Evolutionary conservation across 2,329 filamentous ascomycete genomes (phyloP).

Genomic region (Diaporthe citrichinensis): DNA sequence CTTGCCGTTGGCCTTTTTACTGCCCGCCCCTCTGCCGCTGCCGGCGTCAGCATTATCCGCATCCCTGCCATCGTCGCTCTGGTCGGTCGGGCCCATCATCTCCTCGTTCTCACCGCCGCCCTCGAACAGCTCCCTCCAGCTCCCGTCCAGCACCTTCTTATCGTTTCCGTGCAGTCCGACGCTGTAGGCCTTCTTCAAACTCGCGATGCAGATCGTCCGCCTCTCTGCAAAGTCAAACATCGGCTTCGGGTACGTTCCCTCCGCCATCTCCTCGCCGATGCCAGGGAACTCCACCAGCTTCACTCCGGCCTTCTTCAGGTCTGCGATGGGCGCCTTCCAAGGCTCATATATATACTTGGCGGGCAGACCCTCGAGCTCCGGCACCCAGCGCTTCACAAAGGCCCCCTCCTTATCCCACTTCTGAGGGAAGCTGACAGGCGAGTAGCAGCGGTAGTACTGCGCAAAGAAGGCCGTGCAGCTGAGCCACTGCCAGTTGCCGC

Average conservation of each 20-base stretch:
- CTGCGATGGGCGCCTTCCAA: slow-evolving; percentile 78
- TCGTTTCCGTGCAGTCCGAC: slow-evolving; percentile 76
- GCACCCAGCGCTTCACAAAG: slow-evolving; percentile 76
- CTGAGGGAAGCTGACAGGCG: slow-evolving; percentile 78
- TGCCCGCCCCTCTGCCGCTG: slow-evolving; percentile 43
- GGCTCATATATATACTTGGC: slow-evolving; percentile 85
- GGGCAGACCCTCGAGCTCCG: slow-evolving; percentile 73
- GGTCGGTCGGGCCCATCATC: slow-evolving; percentile 54
- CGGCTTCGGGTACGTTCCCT: slow-evolving; percentile 76
- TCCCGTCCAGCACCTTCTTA: slow-evolving; percentile 72
- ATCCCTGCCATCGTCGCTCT: slow-evolving; percentile 52
- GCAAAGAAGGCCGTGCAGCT: slow-evolving; percentile 81
- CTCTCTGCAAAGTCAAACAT: slow-evolving; percentile 82
- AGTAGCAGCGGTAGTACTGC: slow-evolving; percentile 80
- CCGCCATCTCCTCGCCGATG: slow-evolving; percentile 54
- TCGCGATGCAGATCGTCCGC: slow-evolving; percentile 73
- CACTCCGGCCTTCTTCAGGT: slow-evolving; percentile 73
- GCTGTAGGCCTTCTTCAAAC: slow-evolving; percentile 79
- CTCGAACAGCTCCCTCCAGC: slow-evolving; percentile 63
- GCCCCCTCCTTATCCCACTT: slow-evolving; percentile 81
- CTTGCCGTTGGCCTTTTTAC: slow-evolving; percentile 42
- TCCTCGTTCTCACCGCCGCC: slow-evolving; percentile 54
- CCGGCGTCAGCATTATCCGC: slow-evolving; percentile 51
- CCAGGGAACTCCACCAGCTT: slow-evolving; percentile 63
- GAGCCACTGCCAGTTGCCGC: slow-evolving; percentile 85